phyloP scores from a whole-genome alignment of 352 stramenopile genomes.

The Globisporangium polare region DNA sequence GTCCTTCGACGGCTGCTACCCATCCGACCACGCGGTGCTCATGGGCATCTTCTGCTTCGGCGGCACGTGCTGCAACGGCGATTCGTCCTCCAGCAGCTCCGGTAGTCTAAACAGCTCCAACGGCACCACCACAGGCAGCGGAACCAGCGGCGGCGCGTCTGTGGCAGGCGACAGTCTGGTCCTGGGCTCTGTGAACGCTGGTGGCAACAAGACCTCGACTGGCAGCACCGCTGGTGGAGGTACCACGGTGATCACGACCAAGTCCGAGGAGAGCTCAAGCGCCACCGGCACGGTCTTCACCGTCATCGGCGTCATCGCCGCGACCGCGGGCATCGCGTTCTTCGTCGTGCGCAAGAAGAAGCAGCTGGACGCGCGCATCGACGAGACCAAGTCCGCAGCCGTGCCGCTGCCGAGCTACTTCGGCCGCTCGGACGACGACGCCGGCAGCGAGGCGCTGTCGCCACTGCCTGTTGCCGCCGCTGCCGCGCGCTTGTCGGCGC shows the following conservation, averaged over 20 bases:
- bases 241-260: constrained; percentile 35
- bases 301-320: constrained; percentile 41
- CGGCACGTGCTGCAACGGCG: constrained; percentile 45
- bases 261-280: constrained; percentile 27
- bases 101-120: not conserved
- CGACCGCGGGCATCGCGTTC: constrained; percentile 38
- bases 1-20: constrained; percentile 64
- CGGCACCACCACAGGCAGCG: not conserved
- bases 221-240: constrained; percentile 10
- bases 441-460: constrained; percentile 25
- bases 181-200: constrained; percentile 20
- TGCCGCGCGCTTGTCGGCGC: constrained; percentile 9
- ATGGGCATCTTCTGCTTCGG: constrained; percentile 56
- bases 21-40: constrained; percentile 66
- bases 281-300: constrained; percentile 42
- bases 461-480: constrained; percentile 15
- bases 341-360: constrained; percentile 55
- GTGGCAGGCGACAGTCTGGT: constrained; percentile 18
- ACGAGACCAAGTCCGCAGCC: constrained; percentile 36
- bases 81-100: constrained; percentile 19
- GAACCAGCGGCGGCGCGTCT: constrained; percentile 2
- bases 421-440: constrained; percentile 25
- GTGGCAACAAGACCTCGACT: not conserved
- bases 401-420: constrained; percentile 41
- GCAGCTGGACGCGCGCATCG: constrained; percentile 33